These are phyloP conservation scores for rapeseed (Brassica napus) DNA, from an alignment of 345 rosid species.

Conservation along the genomic window Da-Ae NC_063447.1:59929001-59929500, in stretches of 20 bases:
- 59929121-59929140: too few species aligned
- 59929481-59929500: background rate
- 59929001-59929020: background rate
- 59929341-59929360: background rate
- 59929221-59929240: background rate
- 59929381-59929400: constrained; percentile 17
- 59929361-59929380: background rate
- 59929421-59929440: background rate
- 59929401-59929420: background rate
- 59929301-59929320: constrained; percentile 10
- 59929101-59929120: too few species aligned
- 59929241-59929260: background rate
- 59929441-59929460: background rate
- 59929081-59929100: too few species aligned
- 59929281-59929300: background rate
- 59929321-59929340: background rate
- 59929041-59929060: background rate
- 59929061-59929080: too few species aligned
- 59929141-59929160: constrained; percentile 1
- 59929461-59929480: background rate
- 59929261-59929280: constrained; percentile 8
- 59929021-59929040: background rate
- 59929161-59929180: constrained; percentile 12
- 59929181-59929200: background rate
- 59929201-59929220: constrained; percentile 1